A percentile compares a stretch with the other conserved stretches of the same genome.
These are phyloP conservation scores for Bothriochloa decipiens DNA, from an alignment of 176 grass and related monocot genomes.

Conservation along the genomic window DNA sequence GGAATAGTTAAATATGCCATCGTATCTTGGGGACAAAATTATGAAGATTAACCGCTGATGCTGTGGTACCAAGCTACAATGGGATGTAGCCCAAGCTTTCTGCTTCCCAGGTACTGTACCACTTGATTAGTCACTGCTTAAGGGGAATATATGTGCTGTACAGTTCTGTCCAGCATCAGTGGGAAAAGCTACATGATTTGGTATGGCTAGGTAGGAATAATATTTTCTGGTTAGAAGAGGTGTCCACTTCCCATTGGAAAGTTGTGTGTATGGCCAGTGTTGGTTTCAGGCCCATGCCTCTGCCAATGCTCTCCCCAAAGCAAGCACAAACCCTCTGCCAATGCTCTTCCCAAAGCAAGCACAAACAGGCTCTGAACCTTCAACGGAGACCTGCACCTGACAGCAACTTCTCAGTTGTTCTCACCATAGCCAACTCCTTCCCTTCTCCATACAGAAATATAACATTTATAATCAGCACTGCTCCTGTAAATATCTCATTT, in stretches of 20 bases:
- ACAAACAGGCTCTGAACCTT: constrained; percentile 55
- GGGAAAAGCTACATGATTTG: constrained; percentile 51
- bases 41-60: constrained; percentile 20
- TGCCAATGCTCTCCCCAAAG: constrained; percentile 45
- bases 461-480: background rate
- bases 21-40: constrained; percentile 21
- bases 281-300: constrained; percentile 49
- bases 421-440: constrained; percentile 31
- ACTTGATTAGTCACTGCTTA: constrained; percentile 41
- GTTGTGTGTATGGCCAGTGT: constrained; percentile 49
- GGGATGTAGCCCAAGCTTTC: constrained; percentile 29
- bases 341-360: constrained; percentile 50
- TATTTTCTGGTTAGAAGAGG: constrained; percentile 44
- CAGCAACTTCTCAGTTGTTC: constrained; percentile 33
- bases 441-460: constrained; percentile 9
- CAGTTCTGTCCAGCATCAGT: constrained; percentile 40
- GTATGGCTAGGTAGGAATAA: constrained; percentile 43
- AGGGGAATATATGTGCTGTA: constrained; percentile 46
- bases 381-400: constrained; percentile 59
- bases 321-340: constrained; percentile 44
- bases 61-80: constrained; percentile 32
- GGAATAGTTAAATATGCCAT: constrained; percentile 38
- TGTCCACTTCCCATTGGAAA: constrained; percentile 48
- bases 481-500: constrained; percentile 4
- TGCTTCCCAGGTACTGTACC: constrained; percentile 29